Evolutionary conservation across 2,329 filamentous ascomycete species (phyloP), one percentile per base, ranked within the genome.

Genomic region (Aspergillus novofumigatus): DNA sequence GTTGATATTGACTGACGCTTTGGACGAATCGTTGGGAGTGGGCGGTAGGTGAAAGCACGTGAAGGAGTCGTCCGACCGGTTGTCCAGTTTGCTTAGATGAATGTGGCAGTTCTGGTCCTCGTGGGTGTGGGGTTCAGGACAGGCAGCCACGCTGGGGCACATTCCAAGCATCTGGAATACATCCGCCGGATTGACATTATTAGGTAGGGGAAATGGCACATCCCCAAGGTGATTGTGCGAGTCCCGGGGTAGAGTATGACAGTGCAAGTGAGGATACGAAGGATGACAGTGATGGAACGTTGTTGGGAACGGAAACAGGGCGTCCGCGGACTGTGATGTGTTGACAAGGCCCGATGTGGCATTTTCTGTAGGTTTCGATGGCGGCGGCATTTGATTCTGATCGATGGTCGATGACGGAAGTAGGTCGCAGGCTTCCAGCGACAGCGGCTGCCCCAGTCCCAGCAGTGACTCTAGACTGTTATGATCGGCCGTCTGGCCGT

Each of bases 121-220:
- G 38, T 63, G 58, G 20, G 65, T 58, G 41, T 71, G 67, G 26
- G 65, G 65, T 42, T 68, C 62, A 26, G 69, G 62, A 49, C 66
- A 69, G 23, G 60, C 56, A 8, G 67, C 65, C 26, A 68, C 65
- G 55, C 70, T 70, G 5, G 71, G 62, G 47, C 71, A 72, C 57
- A 70, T 66, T 9, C 69, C 69, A 52, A 75, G 63, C 63, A 74
- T 69, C 52, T 75, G 69, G 56, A 73, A 71, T 48, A 73, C 65
- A 25, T 75, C 71, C 14, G 66, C 62, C 6, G 70, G 70, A 52
- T 73, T 72, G 38, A 74, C 66, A 6, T 69, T 65, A 3, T 64
- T 67, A 55, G 68, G 70, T 2, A 55, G 52, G 17, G 70, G 67
- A 47, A 65, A 62, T 1, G 64, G 56, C 35, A 66, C 63, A 9